Evolutionary conservation across 2,329 filamentous ascomycete genomes (phyloP).

Genomic region (Fusarium aywerte): DNA sequence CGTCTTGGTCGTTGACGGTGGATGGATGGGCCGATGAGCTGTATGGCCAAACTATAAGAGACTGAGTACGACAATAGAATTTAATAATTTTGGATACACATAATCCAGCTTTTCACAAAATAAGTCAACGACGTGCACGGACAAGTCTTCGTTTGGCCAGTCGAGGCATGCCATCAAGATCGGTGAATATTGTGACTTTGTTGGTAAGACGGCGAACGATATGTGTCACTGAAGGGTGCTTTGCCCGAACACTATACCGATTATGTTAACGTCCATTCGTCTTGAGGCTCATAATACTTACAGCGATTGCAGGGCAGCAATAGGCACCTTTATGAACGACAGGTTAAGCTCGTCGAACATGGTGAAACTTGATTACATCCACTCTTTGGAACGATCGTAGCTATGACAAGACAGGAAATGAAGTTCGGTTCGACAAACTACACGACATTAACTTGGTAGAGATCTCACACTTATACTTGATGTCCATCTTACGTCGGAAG

Average conservation of each 20-base stretch:
- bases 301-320: slow-evolving; percentile 61
- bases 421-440: not conserved
- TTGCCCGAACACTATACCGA: slow-evolving; percentile 21
- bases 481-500: slow-evolving; percentile 5
- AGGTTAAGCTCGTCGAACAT: slow-evolving; percentile 57
- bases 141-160: slow-evolving; percentile 42
- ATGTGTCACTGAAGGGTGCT: slow-evolving; percentile 1
- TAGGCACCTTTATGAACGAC: slow-evolving; percentile 58
- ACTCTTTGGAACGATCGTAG: not conserved
- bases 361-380: slow-evolving; percentile 4
- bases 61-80: slow-evolving; percentile 6
- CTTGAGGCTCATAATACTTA: slow-evolving; percentile 49
- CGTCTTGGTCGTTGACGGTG: slow-evolving; percentile 84
- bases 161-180: slow-evolving; percentile 29
- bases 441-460: not conserved
- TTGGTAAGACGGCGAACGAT: slow-evolving; percentile 41
- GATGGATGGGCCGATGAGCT: slow-evolving; percentile 85
- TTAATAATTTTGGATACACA: not conserved
- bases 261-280: not conserved
- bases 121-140: slow-evolving; percentile 35
- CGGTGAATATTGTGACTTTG: slow-evolving; percentile 39
- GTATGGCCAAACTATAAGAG: not conserved
- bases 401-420: not conserved
- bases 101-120: not conserved
- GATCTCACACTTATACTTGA: not conserved